phyloP scores from a whole-genome alignment of 2,329 filamentous ascomycete species.

The Pseudocercospora pini-densiflorae region DNA sequence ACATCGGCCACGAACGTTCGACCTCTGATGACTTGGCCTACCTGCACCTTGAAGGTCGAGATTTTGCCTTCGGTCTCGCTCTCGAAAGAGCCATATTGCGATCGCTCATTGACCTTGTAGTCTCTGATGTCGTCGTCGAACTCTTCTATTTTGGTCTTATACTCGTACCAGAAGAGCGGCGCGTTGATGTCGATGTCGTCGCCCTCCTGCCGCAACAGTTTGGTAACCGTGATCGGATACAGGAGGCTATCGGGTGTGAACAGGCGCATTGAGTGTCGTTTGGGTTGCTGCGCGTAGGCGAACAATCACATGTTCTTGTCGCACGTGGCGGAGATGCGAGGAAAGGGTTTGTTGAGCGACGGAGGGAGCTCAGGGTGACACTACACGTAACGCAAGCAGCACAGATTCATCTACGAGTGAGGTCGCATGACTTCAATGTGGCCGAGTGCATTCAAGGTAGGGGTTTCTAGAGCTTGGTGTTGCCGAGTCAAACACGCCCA shows the following conservation, averaged over 20 bases:
- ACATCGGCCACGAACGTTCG: constrained; percentile 69
- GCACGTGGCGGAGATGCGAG: constrained; percentile 21
- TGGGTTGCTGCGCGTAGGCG: not conserved
- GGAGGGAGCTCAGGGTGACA: constrained; percentile 20
- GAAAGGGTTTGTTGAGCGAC: not conserved
- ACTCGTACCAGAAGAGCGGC: constrained; percentile 84
- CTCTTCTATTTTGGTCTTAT: constrained; percentile 72
- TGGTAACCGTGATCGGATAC: constrained; percentile 92
- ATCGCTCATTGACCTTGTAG: constrained; percentile 60
- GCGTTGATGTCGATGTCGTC: constrained; percentile 78
- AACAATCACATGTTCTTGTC: constrained; percentile 32
- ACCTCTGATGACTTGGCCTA: constrained; percentile 65
- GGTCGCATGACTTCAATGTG: constrained; percentile 27
- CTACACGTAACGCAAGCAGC: constrained; percentile 28
- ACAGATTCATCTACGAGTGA: constrained; percentile 27
- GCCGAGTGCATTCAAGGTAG: constrained; percentile 20
- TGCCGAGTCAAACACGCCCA: not conserved
- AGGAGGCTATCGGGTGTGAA: constrained; percentile 63
- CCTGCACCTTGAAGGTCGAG: constrained; percentile 72
- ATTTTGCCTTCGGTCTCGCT: constrained; percentile 82
- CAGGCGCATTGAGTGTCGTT: constrained; percentile 51
- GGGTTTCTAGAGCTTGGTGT: constrained; percentile 16
- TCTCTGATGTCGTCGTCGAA: constrained; percentile 75
- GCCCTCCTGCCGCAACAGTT: constrained; percentile 76
- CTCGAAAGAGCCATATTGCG: constrained; percentile 79